Percentiles rank a stretch among this genome's conserved stretches.
These are phyloP conservation scores for Magnusiomyces suaveolens DNA, from an alignment of 1,139 yeast species.

Conservation along the genomic window DNA sequence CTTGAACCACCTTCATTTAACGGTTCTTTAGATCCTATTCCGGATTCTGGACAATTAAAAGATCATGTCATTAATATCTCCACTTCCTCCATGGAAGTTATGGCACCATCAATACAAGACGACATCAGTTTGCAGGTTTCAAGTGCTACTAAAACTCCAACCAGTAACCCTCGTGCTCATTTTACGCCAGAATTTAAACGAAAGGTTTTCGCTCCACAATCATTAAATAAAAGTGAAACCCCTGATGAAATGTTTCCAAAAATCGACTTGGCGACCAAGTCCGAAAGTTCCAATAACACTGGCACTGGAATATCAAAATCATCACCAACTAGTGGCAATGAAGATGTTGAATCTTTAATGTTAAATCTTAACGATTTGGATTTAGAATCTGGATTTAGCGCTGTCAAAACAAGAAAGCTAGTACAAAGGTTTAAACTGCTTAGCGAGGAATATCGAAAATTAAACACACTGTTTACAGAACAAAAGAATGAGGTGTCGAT, in stretches of 20 bases:
- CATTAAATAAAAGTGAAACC: background rate
- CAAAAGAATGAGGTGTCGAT: background rate
- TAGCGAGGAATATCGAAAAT: conserved; percentile 8
- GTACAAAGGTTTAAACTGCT: conserved; percentile 4
- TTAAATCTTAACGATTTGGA: background rate
- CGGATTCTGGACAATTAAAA: background rate
- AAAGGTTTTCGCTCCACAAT: background rate
- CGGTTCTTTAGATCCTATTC: background rate
- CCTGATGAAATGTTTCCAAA: background rate
- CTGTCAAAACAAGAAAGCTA: background rate
- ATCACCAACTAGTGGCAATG: background rate
- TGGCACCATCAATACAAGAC: background rate
- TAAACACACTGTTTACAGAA: conserved; percentile 4
- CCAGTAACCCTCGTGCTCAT: background rate
- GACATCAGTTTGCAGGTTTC: background rate
- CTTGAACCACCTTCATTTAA: background rate
- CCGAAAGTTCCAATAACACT: background rate
- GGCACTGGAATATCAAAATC: background rate
- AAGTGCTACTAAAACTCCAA: background rate
- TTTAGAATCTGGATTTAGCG: background rate
- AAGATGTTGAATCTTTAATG: background rate
- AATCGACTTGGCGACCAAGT: background rate
- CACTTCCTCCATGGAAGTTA: background rate
- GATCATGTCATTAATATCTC: background rate
- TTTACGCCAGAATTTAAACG: background rate